A percentile compares a stretch with the other conserved stretches of the same genome.
phyloP scores from a whole-genome alignment of 805 yeast genomes.

The Wickerhamiella lipophila region DNA sequence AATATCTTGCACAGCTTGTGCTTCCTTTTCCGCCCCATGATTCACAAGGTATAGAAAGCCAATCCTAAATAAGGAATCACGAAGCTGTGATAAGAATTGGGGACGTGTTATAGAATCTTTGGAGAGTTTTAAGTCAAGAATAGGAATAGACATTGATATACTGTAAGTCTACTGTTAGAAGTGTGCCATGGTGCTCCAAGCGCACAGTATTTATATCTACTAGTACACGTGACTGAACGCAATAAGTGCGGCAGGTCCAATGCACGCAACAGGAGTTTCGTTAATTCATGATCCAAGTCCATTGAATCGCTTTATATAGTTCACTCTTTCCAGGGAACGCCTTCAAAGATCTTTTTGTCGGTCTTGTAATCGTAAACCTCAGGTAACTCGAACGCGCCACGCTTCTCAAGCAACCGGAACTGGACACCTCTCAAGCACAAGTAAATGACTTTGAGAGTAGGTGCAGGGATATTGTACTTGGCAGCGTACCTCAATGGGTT shows the following conservation, averaged over 20 bases:
- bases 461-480: constrained; percentile 40
- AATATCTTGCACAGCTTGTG: constrained; percentile 31
- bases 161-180: too few species aligned
- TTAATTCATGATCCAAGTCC: neutral
- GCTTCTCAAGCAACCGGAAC: constrained; percentile 44
- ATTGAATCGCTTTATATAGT: neutral
- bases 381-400: constrained; percentile 37
- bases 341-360: constrained; percentile 9
- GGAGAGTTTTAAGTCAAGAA: constrained; percentile 35
- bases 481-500: constrained; percentile 44
- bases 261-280: neutral
- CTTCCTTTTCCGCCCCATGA: constrained; percentile 35
- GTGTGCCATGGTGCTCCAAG: too few species aligned
- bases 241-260: neutral
- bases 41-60: constrained; percentile 42
- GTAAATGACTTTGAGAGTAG: constrained; percentile 47
- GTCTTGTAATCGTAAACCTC: constrained; percentile 17
- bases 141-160: constrained; percentile 19
- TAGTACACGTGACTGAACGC: constrained; percentile 1
- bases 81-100: constrained; percentile 29
- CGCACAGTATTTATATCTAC: neutral
- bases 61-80: constrained; percentile 41
- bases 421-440: constrained; percentile 48
- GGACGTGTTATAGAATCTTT: constrained; percentile 33
- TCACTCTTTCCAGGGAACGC: constrained; percentile 13